These are phyloP conservation scores for Leccinum uliginosum DNA, from an alignment of 768 basidiomycete species.

Conservation along the genomic window DNA sequence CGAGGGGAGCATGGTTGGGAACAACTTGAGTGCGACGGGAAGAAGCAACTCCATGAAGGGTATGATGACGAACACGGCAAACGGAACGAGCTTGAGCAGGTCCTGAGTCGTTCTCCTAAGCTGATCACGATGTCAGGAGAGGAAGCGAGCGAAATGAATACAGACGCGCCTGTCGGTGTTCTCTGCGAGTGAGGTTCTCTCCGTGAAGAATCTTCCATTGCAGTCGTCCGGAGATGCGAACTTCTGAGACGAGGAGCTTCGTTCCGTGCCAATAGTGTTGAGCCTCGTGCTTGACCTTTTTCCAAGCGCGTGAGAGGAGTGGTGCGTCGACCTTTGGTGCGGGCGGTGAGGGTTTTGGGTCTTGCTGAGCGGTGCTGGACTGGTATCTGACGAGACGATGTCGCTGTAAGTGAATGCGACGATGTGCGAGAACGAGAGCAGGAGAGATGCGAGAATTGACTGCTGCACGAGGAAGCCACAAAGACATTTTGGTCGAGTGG, in stretches of 20 bases:
- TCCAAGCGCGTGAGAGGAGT: constrained; percentile 70
- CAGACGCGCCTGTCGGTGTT: constrained; percentile 76
- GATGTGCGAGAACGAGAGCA: constrained; percentile 24
- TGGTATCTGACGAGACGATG: constrained; percentile 7
- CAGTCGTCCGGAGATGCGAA: constrained; percentile 81
- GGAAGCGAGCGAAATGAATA: background rate
- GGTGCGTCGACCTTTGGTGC: constrained; percentile 43
- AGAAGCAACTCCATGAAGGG: constrained; percentile 98
- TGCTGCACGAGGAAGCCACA: constrained; percentile 67
- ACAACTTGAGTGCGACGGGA: constrained; percentile 92
- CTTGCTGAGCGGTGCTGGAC: constrained; percentile 21
- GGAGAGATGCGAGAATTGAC: constrained; percentile 31
- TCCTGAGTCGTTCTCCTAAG: constrained; percentile 92
- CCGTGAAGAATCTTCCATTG: constrained; percentile 93
- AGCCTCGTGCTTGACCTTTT: constrained; percentile 92
- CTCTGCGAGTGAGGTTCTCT: constrained; percentile 85
- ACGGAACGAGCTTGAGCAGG: constrained; percentile 87
- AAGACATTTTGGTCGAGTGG: constrained; percentile 46
- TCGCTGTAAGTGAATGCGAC: constrained; percentile 8
- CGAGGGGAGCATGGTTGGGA: constrained; percentile 98
- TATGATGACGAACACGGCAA: constrained; percentile 90
- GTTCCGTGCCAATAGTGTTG: constrained; percentile 97
- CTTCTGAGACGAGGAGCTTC: constrained; percentile 91
- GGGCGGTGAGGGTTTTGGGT: constrained; percentile 48
- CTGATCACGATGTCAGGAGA: constrained; percentile 35